Conservation (phyloP, 768 basidiomycete species). For the Tricholoma sp. region DNA sequence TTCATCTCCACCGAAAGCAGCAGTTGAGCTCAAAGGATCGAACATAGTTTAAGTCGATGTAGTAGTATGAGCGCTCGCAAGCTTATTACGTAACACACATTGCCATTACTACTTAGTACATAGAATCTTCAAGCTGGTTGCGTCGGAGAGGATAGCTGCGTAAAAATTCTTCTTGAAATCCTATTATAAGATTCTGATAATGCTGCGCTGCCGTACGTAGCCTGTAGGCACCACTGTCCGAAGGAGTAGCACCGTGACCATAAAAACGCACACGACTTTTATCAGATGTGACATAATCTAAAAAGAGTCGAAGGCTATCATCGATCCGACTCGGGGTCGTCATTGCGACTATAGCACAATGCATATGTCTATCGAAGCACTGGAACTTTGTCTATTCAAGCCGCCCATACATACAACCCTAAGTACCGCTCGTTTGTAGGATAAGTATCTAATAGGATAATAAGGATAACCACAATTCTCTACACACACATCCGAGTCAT, state of each 20-base stretch:
- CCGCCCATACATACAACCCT: neutral
- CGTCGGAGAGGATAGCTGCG: conserved; percentile 54
- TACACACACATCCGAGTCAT: conserved; percentile 1
- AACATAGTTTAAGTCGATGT: conserved; percentile 52
- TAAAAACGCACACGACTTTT: conserved; percentile 72
- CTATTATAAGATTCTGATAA: no score
- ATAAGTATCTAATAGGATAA: neutral
- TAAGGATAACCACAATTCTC: neutral
- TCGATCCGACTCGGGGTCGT: no score
- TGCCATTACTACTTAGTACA: no score
- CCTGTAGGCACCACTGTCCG: conserved; percentile 60
- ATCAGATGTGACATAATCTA: conserved; percentile 86
- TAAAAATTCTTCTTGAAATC: neutral
- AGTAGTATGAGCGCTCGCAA: no score
- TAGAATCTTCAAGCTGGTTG: conserved; percentile 39
- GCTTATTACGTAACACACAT: neutral
- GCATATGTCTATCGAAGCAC: no score
- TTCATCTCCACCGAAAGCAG: conserved; percentile 47
- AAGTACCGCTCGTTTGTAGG: no score
- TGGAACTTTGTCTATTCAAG: neutral
- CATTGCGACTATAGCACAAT: no score
- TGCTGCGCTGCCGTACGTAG: conserved; percentile 63
- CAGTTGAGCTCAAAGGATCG: conserved; percentile 64
- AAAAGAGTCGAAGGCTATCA: no score
- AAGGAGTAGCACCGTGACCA: no score